Conservation (phyloP, 2,329 filamentous ascomycete genomes). For the Claviceps sp. region DNA sequence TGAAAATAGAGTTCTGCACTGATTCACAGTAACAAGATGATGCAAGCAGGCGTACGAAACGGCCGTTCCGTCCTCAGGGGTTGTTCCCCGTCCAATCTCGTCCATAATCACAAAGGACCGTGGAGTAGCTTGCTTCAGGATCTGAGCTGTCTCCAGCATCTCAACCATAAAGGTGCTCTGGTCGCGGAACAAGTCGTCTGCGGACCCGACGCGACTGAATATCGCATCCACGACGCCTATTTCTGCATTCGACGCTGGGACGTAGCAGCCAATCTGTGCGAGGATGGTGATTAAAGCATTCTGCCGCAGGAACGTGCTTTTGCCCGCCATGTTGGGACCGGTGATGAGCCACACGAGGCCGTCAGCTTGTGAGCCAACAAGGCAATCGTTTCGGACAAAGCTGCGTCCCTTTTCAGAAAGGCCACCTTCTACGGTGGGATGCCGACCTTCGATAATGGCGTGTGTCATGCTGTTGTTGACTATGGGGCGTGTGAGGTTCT, state of each 20-base stretch:
- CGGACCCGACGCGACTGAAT: conserved; percentile 84
- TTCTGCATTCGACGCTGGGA: conserved; percentile 75
- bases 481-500: conserved; percentile 58
- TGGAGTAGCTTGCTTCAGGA: conserved; percentile 70
- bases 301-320: conserved; percentile 89
- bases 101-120: conserved; percentile 96
- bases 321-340: conserved; percentile 96
- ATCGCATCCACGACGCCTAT: conserved; percentile 92
- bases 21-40: conserved; percentile 66
- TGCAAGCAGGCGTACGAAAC: conserved; percentile 81
- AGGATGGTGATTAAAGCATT: conserved; percentile 91
- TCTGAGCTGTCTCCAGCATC: conserved; percentile 92
- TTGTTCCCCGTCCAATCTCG: conserved; percentile 89
- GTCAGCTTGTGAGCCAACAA: conserved; percentile 55
- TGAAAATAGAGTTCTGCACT: conserved; percentile 74
- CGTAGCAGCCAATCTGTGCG: conserved; percentile 84
- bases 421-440: conserved; percentile 82
- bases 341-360: conserved; percentile 55
- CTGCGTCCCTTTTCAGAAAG: conserved; percentile 64
- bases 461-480: conserved; percentile 54
- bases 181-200: conserved; percentile 86
- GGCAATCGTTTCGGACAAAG: conserved; percentile 79
- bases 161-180: conserved; percentile 99
- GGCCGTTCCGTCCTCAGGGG: conserved; percentile 79
- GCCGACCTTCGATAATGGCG: conserved; percentile 71